Conservation (phyloP, 2,329 filamentous ascomycete genomes). For the Aspergillus melleus region DNA sequence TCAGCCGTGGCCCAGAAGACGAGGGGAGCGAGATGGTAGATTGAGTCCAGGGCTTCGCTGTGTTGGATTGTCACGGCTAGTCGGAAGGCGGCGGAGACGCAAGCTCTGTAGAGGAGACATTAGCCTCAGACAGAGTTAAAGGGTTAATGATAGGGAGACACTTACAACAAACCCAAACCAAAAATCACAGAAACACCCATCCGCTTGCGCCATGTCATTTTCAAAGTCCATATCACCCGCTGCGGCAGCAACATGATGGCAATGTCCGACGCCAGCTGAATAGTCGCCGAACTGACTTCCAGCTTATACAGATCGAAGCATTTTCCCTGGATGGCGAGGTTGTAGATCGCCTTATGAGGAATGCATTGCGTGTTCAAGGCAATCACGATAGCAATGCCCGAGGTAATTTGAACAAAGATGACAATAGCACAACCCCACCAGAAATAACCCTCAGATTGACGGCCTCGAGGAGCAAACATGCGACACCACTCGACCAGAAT, state of each 20-base stretch:
- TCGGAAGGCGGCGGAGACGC: slow-evolving; percentile 40
- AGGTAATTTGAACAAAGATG: slow-evolving; percentile 30
- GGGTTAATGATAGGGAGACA: no score
- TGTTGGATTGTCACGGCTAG: slow-evolving; percentile 20
- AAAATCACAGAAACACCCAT: slow-evolving; percentile 32
- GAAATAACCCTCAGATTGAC: slow-evolving; percentile 27
- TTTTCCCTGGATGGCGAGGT: no score
- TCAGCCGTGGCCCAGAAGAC: no score
- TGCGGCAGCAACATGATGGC: slow-evolving; percentile 36
- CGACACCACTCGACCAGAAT: slow-evolving; percentile 47
- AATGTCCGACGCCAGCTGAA: slow-evolving; percentile 34
- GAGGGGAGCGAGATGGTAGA: slow-evolving; percentile 40
- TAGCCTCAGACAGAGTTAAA: no score
- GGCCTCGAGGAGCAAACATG: slow-evolving; percentile 31
- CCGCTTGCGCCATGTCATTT: slow-evolving; percentile 29
- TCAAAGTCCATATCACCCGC: slow-evolving; percentile 33
- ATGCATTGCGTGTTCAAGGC: no score
- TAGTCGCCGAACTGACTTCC: slow-evolving; percentile 20
- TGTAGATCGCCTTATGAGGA: no score
- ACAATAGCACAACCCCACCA: slow-evolving; percentile 36
- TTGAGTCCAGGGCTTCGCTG: slow-evolving; percentile 14
- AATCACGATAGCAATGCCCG: slow-evolving; percentile 18
- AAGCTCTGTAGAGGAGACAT: slow-evolving; percentile 36
- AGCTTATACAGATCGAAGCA: no score
- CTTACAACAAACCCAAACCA: slow-evolving; percentile 24